phyloP scores from a whole-genome alignment of 306 rosid genomes.

The Dryas drummondii region DNA sequence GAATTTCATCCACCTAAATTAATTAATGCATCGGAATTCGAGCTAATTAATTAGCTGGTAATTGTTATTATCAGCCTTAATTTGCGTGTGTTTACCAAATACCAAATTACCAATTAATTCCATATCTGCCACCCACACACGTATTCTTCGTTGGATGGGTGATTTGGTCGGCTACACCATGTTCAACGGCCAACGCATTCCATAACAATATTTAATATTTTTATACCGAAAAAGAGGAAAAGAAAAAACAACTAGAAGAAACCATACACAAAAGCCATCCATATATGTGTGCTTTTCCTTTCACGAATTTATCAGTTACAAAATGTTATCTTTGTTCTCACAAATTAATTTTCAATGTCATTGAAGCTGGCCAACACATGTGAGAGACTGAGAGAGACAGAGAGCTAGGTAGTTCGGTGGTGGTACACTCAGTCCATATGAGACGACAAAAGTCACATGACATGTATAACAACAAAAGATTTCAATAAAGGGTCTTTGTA shows the following conservation, averaged over 20 bases:
- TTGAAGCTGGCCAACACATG: too few species aligned
- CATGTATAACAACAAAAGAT: not conserved
- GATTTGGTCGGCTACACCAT: slow-evolving; percentile 5
- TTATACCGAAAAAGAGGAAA: not conserved
- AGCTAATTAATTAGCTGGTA: too few species aligned
- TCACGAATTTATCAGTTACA: too few species aligned
- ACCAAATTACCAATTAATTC: not conserved
- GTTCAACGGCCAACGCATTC: not conserved
- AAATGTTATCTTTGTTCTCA: not conserved
- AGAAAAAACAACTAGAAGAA: not conserved
- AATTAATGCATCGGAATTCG: too few species aligned
- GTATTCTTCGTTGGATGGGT: slow-evolving; percentile 6
- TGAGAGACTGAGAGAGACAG: not conserved
- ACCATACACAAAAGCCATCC: not conserved
- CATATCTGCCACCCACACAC: not conserved
- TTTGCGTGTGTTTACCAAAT: not conserved
- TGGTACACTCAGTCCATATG: too few species aligned
- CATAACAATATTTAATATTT: not conserved
- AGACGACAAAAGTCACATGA: not conserved
- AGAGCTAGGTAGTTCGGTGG: too few species aligned
- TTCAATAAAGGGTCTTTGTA: not conserved
- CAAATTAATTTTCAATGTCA: too few species aligned
- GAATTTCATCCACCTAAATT: too few species aligned
- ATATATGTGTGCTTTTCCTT: too few species aligned
- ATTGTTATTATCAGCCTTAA: too few species aligned